Percentiles rank a stretch among this genome's conserved stretches.
Conservation (phyloP, 805 yeast genomes). For the Nakazawaea holstii region DNA sequence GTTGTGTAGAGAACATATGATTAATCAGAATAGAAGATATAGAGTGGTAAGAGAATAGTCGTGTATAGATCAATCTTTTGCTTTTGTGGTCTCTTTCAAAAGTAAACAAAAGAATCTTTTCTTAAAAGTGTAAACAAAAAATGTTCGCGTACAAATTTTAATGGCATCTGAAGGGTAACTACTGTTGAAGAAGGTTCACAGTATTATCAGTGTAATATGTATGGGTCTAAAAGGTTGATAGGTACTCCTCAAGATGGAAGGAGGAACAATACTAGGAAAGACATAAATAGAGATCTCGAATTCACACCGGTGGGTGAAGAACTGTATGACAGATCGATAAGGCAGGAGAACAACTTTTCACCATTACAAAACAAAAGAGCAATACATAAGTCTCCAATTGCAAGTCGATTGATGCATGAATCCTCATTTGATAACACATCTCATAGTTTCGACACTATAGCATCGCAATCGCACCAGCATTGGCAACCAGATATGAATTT, state of each 20-base stretch:
- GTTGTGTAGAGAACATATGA: conserved; percentile 22
- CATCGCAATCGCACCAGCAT: not conserved
- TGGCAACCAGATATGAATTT: conserved; percentile 5
- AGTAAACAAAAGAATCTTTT: not conserved
- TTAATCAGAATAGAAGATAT: too few relatives aligned
- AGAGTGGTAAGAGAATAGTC: too few relatives aligned
- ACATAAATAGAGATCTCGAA: conserved; percentile 17
- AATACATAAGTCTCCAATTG: not conserved
- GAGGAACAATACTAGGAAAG: conserved; percentile 12
- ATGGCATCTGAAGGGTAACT: too few relatives aligned
- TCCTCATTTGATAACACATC: conserved; percentile 21
- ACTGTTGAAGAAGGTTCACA: not conserved
- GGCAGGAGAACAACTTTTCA: conserved; percentile 5
- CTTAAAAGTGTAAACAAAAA: conserved; percentile 1
- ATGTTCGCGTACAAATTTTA: not conserved
- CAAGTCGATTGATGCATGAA: conserved; percentile 5
- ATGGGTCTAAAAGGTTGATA: conserved; percentile 23
- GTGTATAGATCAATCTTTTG: not conserved
- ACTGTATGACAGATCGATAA: not conserved
- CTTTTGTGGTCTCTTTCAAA: not conserved
- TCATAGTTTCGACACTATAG: conserved; percentile 16
- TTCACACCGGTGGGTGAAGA: conserved; percentile 37
- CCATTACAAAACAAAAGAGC: conserved; percentile 5
- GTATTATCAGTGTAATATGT: conserved; percentile 22
- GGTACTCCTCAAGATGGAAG: conserved; percentile 22